Evolutionary conservation across 345 rosid genomes (phyloP).

Genomic region (Pelargonium nanum): DNA sequence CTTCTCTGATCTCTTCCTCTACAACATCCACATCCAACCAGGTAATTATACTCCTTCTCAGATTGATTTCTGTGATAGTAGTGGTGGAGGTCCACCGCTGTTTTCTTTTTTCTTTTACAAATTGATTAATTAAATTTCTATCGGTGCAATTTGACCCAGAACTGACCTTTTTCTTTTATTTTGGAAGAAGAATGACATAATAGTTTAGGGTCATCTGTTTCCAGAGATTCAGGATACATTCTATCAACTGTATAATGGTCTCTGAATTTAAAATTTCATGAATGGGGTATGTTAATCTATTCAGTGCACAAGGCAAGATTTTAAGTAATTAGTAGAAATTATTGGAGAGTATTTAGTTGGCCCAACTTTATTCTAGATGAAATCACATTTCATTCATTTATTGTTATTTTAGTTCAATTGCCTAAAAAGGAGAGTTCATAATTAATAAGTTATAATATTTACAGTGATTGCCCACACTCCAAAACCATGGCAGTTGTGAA

Average conservation of each 20-base stretch:
- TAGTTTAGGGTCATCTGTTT: not conserved
- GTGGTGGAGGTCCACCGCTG: no score
- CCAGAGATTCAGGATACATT: not conserved
- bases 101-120: no score
- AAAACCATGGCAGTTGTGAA: not conserved
- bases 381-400: not conserved
- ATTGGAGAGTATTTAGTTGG: not conserved
- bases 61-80: no score
- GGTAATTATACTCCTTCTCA: constrained; percentile 20
- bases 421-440: no score
- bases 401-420: not conserved
- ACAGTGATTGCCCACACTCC: not conserved
- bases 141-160: no score
- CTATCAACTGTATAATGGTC: no score
- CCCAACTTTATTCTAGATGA: not conserved
- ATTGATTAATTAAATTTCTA: not conserved
- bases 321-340: not conserved
- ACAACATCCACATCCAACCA: constrained; percentile 27
- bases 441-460: no score
- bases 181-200: not conserved
- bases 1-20: constrained; percentile 41
- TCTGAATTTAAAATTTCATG: not conserved
- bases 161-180: no score
- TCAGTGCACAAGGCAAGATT: not conserved
- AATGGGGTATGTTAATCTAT: not conserved